Conservation (phyloP, 352 stramenopile genomes). For the Phytophthora rubi region DNA sequence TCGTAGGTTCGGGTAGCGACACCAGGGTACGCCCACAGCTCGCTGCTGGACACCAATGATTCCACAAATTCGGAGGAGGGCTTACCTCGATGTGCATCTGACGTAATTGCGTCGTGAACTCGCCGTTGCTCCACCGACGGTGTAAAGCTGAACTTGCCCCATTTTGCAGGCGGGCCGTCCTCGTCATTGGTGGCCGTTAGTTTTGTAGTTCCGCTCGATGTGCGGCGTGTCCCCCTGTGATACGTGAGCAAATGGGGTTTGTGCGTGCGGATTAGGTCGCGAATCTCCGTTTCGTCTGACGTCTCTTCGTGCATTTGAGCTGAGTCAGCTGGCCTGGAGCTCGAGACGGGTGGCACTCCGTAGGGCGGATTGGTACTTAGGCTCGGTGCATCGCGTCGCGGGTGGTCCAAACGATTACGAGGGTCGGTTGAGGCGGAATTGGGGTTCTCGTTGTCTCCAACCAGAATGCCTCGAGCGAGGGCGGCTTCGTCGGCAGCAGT, state of each 20-base stretch:
- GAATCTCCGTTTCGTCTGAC: not conserved
- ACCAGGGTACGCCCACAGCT: conserved; percentile 11
- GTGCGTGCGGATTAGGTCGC: not conserved
- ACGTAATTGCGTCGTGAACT: conserved; percentile 3
- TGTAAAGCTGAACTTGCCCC: not conserved
- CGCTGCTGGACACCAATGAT: conserved; percentile 5
- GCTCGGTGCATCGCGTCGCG: not conserved
- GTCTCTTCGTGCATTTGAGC: not conserved
- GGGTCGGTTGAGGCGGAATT: not conserved
- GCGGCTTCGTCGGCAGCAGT: not conserved
- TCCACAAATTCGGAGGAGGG: conserved; percentile 2
- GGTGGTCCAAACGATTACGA: not conserved
- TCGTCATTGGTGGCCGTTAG: not conserved
- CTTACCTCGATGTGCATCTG: conserved; percentile 3
- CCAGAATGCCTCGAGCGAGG: not conserved
- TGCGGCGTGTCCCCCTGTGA: not conserved
- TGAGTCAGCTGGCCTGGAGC: not conserved
- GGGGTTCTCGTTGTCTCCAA: not conserved
- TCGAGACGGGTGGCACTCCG: not conserved
- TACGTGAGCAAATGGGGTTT: not conserved
- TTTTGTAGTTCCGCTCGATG: not conserved
- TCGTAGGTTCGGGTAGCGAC: not conserved
- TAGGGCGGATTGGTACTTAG: not conserved
- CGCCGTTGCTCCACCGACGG: not conserved
- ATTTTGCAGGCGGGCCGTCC: not conserved